These are phyloP conservation scores for Helenozyma rhizophorensis DNA, from an alignment of 805 yeast genomes.

Conservation along the genomic window DNA sequence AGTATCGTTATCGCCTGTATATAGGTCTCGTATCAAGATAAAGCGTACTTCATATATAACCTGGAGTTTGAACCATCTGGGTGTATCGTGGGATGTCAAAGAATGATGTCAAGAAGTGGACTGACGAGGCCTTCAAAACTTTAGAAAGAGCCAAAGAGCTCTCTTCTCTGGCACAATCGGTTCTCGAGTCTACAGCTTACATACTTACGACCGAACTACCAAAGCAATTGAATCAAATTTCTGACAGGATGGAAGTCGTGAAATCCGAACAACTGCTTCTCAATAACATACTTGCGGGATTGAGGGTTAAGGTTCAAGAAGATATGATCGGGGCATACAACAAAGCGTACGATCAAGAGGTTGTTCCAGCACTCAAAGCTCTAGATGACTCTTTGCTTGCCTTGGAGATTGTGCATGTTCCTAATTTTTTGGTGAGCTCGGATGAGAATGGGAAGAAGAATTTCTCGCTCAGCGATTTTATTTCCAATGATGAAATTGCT, in stretches of 20 bases:
- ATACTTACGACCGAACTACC: slow-evolving; percentile 23
- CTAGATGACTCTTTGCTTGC: slow-evolving; percentile 22
- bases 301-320: slow-evolving; percentile 12
- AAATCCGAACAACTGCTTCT: slow-evolving; percentile 14
- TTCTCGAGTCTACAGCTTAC: slow-evolving; percentile 21
- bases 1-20: too few relatives aligned
- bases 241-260: slow-evolving; percentile 11
- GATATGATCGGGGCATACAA: slow-evolving; percentile 6
- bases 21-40: too few relatives aligned
- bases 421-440: slow-evolving; percentile 16
- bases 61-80: slow-evolving; percentile 1
- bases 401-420: slow-evolving; percentile 27
- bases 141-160: slow-evolving; percentile 26
- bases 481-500: slow-evolving; percentile 29
- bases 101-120: slow-evolving; percentile 22
- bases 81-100: too few relatives aligned
- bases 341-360: slow-evolving; percentile 5
- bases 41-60: too few relatives aligned
- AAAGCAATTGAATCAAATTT: slow-evolving; percentile 10
- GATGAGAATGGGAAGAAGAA: slow-evolving; percentile 2
- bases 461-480: slow-evolving; percentile 26
- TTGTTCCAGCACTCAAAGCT: slow-evolving; percentile 21
- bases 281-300: slow-evolving; percentile 11
- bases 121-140: slow-evolving; percentile 24
- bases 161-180: slow-evolving; percentile 31